A percentile compares a stretch with the other conserved stretches of the same genome.
Evolutionary conservation across 192 early-diverging fungal genomes (phyloP).

Genomic region (Podila epigama): DNA sequence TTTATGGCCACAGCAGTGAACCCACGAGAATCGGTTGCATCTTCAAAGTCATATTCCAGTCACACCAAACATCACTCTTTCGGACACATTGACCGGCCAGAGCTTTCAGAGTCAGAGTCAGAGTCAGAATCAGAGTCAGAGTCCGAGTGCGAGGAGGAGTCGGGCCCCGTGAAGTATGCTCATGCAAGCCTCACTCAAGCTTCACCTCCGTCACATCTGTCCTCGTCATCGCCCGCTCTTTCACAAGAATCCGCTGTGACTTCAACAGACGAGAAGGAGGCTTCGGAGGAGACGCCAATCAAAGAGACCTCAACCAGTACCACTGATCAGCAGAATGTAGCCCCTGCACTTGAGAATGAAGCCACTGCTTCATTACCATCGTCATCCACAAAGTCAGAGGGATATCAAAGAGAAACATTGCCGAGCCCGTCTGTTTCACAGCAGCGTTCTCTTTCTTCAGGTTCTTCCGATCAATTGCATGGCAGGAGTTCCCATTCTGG

Average conservation of each 20-base stretch:
- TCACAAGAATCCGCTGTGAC: neutral
- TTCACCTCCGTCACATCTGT: constrained; percentile 7
- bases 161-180: neutral
- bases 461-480: neutral
- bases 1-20: constrained; percentile 4
- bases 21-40: constrained; percentile 22
- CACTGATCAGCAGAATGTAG: too few relatives aligned
- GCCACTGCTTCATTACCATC: too few relatives aligned
- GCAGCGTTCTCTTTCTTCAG: neutral
- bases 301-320: too few relatives aligned
- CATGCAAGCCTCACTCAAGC: neutral
- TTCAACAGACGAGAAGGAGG: neutral
- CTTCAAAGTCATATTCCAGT: constrained; percentile 32
- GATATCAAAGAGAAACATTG: too few relatives aligned
- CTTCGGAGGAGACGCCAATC: neutral
- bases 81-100: constrained; percentile 21
- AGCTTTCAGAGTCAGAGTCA: constrained; percentile 42
- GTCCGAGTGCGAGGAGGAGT: too few relatives aligned
- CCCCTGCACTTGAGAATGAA: too few relatives aligned
- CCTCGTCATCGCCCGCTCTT: neutral
- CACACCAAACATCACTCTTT: constrained; percentile 48
- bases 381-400: too few relatives aligned
- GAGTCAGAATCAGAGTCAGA: constrained; percentile 44
- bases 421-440: neutral
- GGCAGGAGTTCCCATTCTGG: constrained; percentile 9